These are phyloP conservation scores for Saturnispora mendoncae DNA, from an alignment of 805 yeast genomes.

Conservation along the genomic window DNA sequence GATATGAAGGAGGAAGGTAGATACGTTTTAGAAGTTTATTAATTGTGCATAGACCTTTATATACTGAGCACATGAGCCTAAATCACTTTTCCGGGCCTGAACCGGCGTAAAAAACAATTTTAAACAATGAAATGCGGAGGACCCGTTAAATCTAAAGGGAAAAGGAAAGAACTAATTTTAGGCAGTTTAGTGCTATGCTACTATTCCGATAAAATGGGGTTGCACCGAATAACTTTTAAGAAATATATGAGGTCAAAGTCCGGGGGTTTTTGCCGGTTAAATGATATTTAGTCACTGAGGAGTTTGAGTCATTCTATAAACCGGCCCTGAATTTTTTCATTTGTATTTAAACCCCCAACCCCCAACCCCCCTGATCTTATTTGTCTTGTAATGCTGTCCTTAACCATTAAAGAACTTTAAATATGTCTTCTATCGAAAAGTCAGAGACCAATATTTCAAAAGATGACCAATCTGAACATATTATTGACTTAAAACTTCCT, in stretches of 20 bases:
- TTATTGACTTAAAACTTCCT: slow-evolving; percentile 2
- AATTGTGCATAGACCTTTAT: slow-evolving; percentile 21
- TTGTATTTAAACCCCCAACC: neutral
- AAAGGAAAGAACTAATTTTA: too few species aligned
- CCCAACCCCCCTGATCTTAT: too few species aligned
- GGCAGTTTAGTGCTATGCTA: too few species aligned
- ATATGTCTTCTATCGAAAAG: slow-evolving; percentile 9
- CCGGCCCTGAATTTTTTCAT: neutral
- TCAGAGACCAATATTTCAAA: neutral
- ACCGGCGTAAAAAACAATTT: too few species aligned
- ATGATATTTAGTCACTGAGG: too few species aligned
- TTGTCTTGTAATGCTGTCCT: neutral
- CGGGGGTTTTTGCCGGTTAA: too few species aligned
- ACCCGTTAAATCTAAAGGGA: neutral
- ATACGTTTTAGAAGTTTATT: slow-evolving; percentile 89
- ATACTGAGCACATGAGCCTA: neutral
- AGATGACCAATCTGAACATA: slow-evolving; percentile 2
- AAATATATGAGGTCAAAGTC: too few species aligned
- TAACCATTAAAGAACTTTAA: too few species aligned
- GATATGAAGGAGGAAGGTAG: slow-evolving; percentile 89
- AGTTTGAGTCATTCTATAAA: neutral
- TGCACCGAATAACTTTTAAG: too few species aligned
- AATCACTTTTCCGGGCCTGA: too few species aligned
- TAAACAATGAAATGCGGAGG: neutral
- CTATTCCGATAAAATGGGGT: too few species aligned